Percentiles rank a stretch among this genome's conserved stretches.
phyloP scores from a whole-genome alignment of 2,329 filamentous ascomycete species.

The Claviceps citrina region DNA sequence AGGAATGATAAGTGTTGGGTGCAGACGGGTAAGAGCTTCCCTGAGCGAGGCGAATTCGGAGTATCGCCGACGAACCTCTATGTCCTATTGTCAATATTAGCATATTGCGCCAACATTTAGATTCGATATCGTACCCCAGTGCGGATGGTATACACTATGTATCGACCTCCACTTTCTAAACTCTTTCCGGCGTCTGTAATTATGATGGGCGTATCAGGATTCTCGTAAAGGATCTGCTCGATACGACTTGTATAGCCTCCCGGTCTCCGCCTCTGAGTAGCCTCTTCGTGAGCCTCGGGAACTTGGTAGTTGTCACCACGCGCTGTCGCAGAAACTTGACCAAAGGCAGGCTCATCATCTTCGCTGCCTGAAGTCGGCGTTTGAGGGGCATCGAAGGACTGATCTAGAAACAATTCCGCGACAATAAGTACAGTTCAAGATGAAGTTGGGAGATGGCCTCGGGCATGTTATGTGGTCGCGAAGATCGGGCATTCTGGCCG shows the following conservation, averaged over 20 bases:
- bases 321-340: constrained; percentile 15
- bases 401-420: constrained; percentile 11
- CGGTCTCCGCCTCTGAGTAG: constrained; percentile 50
- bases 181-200: constrained; percentile 96
- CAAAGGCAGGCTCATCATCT: constrained; percentile 38
- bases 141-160: constrained; percentile 92
- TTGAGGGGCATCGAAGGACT: constrained; percentile 46
- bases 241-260: constrained; percentile 89
- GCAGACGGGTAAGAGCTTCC: constrained; percentile 74
- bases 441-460: not conserved
- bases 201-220: constrained; percentile 73
- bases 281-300: constrained; percentile 25
- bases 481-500: not conserved
- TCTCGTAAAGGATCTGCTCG: constrained; percentile 93
- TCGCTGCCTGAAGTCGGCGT: constrained; percentile 58
- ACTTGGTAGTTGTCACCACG: constrained; percentile 31
- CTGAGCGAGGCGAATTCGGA: constrained; percentile 91
- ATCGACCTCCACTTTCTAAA: constrained; percentile 75
- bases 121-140: constrained; percentile 56
- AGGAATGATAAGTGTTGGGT: constrained; percentile 88
- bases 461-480: not conserved
- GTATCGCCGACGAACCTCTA: constrained; percentile 88
- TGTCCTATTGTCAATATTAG: constrained; percentile 44
- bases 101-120: not conserved
- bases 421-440: not conserved